Evolutionary conservation across 139 green algal genomes (phyloP), one percentile per base, ranked within the genome.

Genomic region (Chlorella sp.): DNA sequence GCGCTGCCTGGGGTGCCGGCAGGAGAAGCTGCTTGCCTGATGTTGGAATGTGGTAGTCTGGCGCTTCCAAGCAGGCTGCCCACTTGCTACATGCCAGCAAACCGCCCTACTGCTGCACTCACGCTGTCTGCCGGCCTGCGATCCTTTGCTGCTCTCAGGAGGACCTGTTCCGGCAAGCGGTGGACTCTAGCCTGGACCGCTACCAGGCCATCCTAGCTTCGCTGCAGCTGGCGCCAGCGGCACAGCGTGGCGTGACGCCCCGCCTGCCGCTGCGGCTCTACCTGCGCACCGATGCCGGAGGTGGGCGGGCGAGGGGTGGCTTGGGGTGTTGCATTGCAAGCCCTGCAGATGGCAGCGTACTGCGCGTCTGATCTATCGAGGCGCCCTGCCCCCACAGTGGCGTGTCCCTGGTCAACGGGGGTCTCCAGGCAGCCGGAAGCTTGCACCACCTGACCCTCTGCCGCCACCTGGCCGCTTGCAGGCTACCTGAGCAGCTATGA

Each of bases 241-340:
- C 85, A 58, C 36, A 32, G 58, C 75, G 87, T 0, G 80, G 84
- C 30, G 36, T 67, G 30, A 36, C 65, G 5, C 72, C 89, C 11
- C 65, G 73, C n/a, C 67, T 92, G 34, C 88, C 88, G 0, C 22
- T 92, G 40, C 85, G 90, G 2, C 38, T 91, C 1, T 82, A 78
- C n/a, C 40, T 85, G 32, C 41, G 77, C 28, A 32, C 32, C 0
- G 72, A 65, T 28, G 41, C 26, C 32, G 60, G 43, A 89, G 90
- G 90, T 81, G 40, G 14, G 81, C 9, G 3, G 14, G 9, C 34
- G 41, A 26, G 30, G 26, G 26, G 26, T 34, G 74, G 17, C 19
- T 2, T 43, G 30, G n/a, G 26, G 14, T 6, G 3, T 5, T 34
- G 14, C 36, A 44, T 30, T 26, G 20, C n/a, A n/a, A n/a, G n/a